Evolutionary conservation across 1,284 basidiomycete genomes (phyloP), one percentile per base, ranked within the genome.

Genomic region (Sporisorium sorghi): DNA sequence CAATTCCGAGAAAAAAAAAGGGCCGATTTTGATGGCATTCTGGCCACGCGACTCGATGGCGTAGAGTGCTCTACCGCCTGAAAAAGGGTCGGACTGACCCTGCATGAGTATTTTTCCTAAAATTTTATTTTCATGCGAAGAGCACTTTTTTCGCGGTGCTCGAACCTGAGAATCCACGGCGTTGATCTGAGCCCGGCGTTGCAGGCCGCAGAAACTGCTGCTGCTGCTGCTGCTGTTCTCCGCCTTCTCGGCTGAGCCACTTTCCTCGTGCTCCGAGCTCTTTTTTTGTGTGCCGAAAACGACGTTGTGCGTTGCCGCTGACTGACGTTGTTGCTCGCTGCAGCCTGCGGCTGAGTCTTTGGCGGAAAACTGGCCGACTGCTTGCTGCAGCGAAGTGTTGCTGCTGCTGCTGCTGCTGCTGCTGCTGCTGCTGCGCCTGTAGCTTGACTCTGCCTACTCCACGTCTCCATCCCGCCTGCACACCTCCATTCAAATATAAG

Each of bases 401-500:
- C 23, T 24, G 44, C 39, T 26, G 48, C 48, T n/a, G n/a, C n/a
- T n/a, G 39, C 32, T 40, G 47, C 33, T 35, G 33, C 46, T 26
- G 15, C 11, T 40, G 10, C 6, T 47, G 42, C 52, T n/a, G 19
- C 53, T 32, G 44, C 35, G n/a, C 10, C 26, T 19, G 46, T 30
- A 48, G 30, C 52, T 21, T 26, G 19, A 8, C 10, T 15, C 28
- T 26, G 14, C 24, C 21, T 12, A 35, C 58, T 58, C 50, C 39
- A 35, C 55, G 46, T 32, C 55, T 28, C 30, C 24, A 8, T 28
- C 48, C 52, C 60, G 53, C 67, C 44, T 32, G 23, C 21, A 19
- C 49, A 19, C 49, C 55, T 42, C 47, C 54, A 60, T 7, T 65
- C 61, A 68, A 64, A 74, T 66, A 74, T 69, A 74, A 74, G 72